Evolutionary conservation across 768 basidiomycete genomes (phyloP).

Genomic region (Auricularia auricula-judae): DNA sequence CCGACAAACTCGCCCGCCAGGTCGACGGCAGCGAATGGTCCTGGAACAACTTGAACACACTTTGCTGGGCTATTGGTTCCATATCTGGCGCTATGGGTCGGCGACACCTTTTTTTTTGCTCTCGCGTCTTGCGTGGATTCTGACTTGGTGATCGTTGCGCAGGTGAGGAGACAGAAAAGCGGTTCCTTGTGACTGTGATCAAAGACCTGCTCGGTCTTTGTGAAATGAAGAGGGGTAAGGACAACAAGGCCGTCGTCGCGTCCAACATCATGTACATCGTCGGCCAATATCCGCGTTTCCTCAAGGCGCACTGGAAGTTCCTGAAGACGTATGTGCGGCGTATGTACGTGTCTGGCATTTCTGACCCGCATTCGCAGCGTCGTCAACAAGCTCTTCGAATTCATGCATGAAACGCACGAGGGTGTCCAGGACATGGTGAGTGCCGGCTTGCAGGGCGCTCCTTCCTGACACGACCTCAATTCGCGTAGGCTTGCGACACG

Average conservation of each 20-base stretch:
- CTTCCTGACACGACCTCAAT: conserved; percentile 2
- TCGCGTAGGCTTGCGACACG: conserved; percentile 42
- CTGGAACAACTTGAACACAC: conserved; percentile 39
- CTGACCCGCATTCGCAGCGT: conserved; percentile 13
- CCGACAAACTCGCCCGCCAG: conserved; percentile 37
- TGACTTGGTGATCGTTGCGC: neutral
- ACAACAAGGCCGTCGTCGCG: conserved; percentile 41
- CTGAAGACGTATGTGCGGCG: conserved; percentile 26
- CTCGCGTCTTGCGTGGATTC: neutral
- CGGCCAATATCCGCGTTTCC: conserved; percentile 41
- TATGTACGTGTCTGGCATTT: neutral
- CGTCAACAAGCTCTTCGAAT: conserved; percentile 44
- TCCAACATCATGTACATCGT: conserved; percentile 33
- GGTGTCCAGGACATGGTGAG: conserved; percentile 21
- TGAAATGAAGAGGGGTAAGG: conserved; percentile 42
- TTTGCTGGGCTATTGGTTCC: conserved; percentile 43
- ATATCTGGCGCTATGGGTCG: conserved; percentile 40
- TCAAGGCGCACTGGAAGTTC: conserved; percentile 46
- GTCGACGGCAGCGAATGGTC: conserved; percentile 38
- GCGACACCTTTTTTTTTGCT: conserved; percentile 6
- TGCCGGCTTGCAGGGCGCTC: neutral
- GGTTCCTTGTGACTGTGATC: conserved; percentile 42
- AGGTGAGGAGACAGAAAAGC: conserved; percentile 43
- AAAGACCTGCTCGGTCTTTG: conserved; percentile 39
- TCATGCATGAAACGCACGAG: conserved; percentile 44